A percentile compares a stretch with the other conserved stretches of the same genome.
These are phyloP conservation scores for Cryptococcus sp. DNA, from an alignment of 1,284 basidiomycete species.

Conservation along the genomic window DNA sequence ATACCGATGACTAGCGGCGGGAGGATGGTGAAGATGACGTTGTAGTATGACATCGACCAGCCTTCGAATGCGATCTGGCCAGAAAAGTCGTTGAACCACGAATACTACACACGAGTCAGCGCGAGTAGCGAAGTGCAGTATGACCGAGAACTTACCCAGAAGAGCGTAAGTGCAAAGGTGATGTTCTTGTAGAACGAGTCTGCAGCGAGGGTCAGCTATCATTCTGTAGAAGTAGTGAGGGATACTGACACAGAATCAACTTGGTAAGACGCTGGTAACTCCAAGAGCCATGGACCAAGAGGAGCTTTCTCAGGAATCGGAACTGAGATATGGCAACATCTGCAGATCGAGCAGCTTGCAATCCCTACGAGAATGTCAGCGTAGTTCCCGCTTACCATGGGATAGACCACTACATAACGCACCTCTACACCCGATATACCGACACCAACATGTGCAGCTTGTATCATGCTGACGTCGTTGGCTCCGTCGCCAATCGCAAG, in stretches of 20 bases:
- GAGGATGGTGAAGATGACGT: conserved; percentile 89
- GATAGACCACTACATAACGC: conserved; percentile 23
- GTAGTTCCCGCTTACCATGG: neutral
- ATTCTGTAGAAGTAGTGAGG: conserved; percentile 10
- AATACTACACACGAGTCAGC: conserved; percentile 64
- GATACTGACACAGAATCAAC: conserved; percentile 80
- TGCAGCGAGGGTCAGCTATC: conserved; percentile 41
- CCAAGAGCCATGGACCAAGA: conserved; percentile 98
- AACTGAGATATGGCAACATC: conserved; percentile 99
- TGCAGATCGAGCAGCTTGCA: conserved; percentile 95
- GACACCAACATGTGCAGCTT: conserved; percentile 72
- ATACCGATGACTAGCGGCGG: conserved; percentile 97
- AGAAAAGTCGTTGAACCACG: conserved; percentile 98
- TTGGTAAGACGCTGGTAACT: conserved; percentile 94
- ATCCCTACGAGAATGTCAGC: conserved; percentile 60
- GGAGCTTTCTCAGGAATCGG: conserved; percentile 90
- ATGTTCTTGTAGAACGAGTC: conserved; percentile 98
- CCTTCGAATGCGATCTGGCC: conserved; percentile 98
- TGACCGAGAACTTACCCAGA: conserved; percentile 68
- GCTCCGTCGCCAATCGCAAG: conserved; percentile 81
- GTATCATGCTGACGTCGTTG: conserved; percentile 65
- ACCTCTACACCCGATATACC: conserved; percentile 98
- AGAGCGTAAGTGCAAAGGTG: conserved; percentile 94
- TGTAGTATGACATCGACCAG: conserved; percentile 94
- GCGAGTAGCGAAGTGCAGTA: neutral